Evolutionary conservation across 1,284 basidiomycete genomes (phyloP), one percentile per base, ranked within the genome.

Genomic region (Trichosporon sp.): DNA sequence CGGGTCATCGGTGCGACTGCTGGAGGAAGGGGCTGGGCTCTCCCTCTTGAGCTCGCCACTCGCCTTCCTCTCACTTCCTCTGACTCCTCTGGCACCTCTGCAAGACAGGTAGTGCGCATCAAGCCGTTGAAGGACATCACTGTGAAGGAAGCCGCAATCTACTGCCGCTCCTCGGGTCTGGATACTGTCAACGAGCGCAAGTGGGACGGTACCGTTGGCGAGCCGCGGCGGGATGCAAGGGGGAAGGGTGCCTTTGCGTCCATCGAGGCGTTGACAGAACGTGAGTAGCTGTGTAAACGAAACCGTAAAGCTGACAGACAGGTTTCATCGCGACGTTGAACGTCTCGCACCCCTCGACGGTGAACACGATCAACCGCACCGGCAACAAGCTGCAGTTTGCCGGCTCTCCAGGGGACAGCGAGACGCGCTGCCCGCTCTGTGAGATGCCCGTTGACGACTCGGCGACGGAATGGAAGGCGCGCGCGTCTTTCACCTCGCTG

Each of bases 321-420:
- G 93, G 91, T 78, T 96, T 96, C 79, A 92, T 96, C 72, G 85
- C 91, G 16, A 90, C 90, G 0, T 81, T 96, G 26, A 92, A 93
- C 81, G 89, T 88, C 63, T 89, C 93, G 77, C 95, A 92, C 80
- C 93, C 94, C 0, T 92, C 93, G 0, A 96, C 94, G 0, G 93
- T 96, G 2, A 93, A 92, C 6, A 91, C 93, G 0, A 93, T 96
- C 69, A 90, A 90, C 32, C 88, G 91, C 63, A 96, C 93, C 0
- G 93, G 92, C 73, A 90, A 88, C 31, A 96, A 96, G 83, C 85
- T 96, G 43, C 88, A 89, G 10, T 91, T 93, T 8, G 91, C 91
- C 75, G 88, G 88, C 32, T 83, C 83, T 1, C 84, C 88, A 0
- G 83, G 82, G 8, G 84, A 83, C 0, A 77, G 78, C 12, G 69